These are phyloP conservation scores for Zizania palustris DNA, from an alignment of 202 grass and related monocot species.

Conservation along the genomic window DNA sequence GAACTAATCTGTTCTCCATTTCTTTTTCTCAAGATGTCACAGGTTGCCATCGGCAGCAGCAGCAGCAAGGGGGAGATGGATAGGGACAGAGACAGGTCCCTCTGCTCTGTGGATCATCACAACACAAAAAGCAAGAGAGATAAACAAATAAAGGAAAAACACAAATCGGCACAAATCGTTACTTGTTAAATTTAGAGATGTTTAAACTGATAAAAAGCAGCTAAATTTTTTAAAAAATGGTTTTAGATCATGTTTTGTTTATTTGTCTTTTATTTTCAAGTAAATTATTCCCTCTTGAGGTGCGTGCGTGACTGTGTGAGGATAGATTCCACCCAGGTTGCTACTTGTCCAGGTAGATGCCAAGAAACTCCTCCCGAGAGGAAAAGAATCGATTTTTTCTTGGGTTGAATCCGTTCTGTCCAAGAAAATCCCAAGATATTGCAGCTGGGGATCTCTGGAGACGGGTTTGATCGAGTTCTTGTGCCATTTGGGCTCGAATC, in stretches of 20 bases:
- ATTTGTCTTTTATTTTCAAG: constrained; percentile 26
- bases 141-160: background rate
- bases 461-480: constrained; percentile 27
- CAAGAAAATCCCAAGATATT: constrained; percentile 12
- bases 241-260: constrained; percentile 6
- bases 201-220: too few species aligned
- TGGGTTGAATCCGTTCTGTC: constrained; percentile 29
- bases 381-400: constrained; percentile 36
- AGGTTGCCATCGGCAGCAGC: constrained; percentile 51
- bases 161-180: background rate
- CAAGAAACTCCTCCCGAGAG: constrained; percentile 40
- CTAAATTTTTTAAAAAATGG: too few species aligned
- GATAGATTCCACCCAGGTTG: constrained; percentile 51
- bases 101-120: constrained; percentile 45
- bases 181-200: too few species aligned
- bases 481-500: constrained; percentile 43
- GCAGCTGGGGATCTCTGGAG: constrained; percentile 22
- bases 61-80: constrained; percentile 42
- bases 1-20: constrained; percentile 39
- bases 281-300: constrained; percentile 38
- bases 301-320: constrained; percentile 37
- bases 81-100: constrained; percentile 40
- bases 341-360: constrained; percentile 25
- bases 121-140: background rate
- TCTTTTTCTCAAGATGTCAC: constrained; percentile 33